These are phyloP conservation scores for Albifimbria verrucaria DNA, from an alignment of 2,329 filamentous ascomycete species.

Conservation along the genomic window DNA sequence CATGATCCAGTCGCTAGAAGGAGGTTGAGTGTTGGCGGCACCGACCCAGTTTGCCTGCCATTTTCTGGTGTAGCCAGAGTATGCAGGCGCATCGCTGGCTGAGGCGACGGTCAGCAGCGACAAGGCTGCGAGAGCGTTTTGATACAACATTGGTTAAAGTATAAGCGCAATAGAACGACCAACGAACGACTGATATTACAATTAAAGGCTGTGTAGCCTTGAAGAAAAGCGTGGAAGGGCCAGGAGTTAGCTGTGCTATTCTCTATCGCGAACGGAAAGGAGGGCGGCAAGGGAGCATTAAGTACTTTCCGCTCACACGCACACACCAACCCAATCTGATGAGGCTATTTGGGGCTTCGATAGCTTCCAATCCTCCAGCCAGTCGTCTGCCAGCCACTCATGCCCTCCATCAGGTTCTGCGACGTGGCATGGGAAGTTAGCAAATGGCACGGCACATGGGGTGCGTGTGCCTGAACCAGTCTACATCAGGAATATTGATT, in stretches of 20 bases:
- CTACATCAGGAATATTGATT: too few species aligned
- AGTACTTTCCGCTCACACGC: neutral
- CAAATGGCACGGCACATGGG: too few species aligned
- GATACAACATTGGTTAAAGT: conserved; percentile 15
- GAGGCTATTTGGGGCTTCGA: neutral
- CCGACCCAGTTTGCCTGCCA: conserved; percentile 45
- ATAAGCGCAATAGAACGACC: neutral
- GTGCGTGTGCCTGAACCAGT: too few species aligned
- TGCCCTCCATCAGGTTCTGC: neutral
- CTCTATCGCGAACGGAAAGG: neutral
- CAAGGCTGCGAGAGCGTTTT: conserved; percentile 18
- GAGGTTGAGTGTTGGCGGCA: conserved; percentile 26
- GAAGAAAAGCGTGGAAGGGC: neutral
- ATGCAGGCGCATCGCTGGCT: conserved; percentile 35
- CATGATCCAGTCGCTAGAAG: conserved; percentile 37
- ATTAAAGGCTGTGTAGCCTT: neutral
- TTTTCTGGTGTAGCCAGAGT: conserved; percentile 33
- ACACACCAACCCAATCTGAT: neutral
- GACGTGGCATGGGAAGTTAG: neutral
- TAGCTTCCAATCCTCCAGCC: neutral
- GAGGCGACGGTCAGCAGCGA: conserved; percentile 26
- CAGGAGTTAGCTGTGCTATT: neutral
- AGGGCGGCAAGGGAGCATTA: neutral
- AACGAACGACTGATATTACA: neutral
- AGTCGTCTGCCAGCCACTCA: neutral